These are phyloP conservation scores for Olyra latifolia DNA, from an alignment of 176 grass and related monocot species.

Conservation along the genomic window DNA sequence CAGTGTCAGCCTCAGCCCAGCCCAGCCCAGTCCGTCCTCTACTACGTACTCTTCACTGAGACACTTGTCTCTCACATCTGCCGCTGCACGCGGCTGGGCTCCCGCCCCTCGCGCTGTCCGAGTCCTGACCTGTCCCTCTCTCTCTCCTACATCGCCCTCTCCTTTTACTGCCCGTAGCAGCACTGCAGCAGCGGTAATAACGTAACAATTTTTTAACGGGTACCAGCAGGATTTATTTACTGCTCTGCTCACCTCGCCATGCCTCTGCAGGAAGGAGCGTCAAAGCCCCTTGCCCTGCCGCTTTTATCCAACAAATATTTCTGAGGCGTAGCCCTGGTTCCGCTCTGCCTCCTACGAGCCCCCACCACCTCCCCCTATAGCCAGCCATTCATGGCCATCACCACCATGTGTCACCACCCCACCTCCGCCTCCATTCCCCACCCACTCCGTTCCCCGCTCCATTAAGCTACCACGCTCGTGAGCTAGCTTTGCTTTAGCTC, in stretches of 20 bases:
- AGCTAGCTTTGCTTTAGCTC: neutral
- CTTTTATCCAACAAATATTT: constrained; percentile 35
- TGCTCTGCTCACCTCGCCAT: neutral
- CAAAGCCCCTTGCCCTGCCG: neutral
- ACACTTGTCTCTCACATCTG: neutral
- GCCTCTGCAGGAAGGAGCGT: neutral
- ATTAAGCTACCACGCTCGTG: constrained; percentile 12
- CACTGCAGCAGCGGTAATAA: neutral
- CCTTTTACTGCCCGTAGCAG: neutral
- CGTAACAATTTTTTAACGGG: neutral
- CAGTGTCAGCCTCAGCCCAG: neutral
- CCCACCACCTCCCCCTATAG: neutral
- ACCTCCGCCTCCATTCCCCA: constrained; percentile 22
- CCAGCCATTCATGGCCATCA: constrained; percentile 44
- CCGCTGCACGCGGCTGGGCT: neutral
- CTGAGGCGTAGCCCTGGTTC: constrained; percentile 39
- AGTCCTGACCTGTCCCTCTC: neutral
- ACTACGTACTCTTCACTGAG: neutral
- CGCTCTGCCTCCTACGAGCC: constrained; percentile 12
- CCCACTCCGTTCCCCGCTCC: constrained; percentile 34
- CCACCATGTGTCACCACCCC: constrained; percentile 32
- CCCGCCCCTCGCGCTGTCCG: constrained; percentile 6
- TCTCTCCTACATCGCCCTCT: neutral
- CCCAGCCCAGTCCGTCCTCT: neutral
- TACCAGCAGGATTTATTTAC: neutral